These are phyloP conservation scores for Cyberlindnera veronae DNA, from an alignment of 805 yeast species.

Conservation along the genomic window DNA sequence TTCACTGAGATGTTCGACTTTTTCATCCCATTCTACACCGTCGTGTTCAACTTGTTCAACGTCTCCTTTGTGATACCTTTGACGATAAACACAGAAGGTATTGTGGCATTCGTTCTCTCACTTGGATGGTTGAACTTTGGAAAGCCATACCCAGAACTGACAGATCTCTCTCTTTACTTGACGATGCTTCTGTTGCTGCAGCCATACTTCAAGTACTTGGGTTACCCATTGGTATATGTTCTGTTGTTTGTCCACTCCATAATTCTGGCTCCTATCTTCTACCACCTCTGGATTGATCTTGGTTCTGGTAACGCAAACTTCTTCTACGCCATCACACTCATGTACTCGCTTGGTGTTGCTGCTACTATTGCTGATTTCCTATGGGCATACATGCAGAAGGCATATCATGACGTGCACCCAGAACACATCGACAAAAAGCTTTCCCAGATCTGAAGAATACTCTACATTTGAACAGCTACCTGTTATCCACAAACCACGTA, in stretches of 20 bases:
- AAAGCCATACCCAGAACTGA: conserved; percentile 81
- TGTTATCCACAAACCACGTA: no score
- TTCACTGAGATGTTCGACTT: conserved; percentile 93
- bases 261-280: conserved; percentile 80
- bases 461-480: no score
- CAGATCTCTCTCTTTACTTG: conserved; percentile 63
- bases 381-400: conserved; percentile 52
- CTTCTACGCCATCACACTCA: conserved; percentile 89
- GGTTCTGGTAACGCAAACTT: conserved; percentile 97
- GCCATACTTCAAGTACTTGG: conserved; percentile 43
- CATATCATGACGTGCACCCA: conserved; percentile 14
- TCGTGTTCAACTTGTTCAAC: conserved; percentile 76
- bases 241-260: conserved; percentile 55
- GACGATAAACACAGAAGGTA: conserved; percentile 67
- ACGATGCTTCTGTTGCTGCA: conserved; percentile 45
- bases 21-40: conserved; percentile 77
- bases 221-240: conserved; percentile 46
- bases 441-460: conserved; percentile 6
- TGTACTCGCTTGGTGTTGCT: conserved; percentile 68
- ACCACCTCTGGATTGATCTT: conserved; percentile 88
- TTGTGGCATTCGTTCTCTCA: conserved; percentile 49
- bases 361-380: conserved; percentile 68
- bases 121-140: conserved; percentile 59
- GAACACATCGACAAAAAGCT: conserved; percentile 8
- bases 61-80: conserved; percentile 69